Conservation (phyloP, 176 grass and related monocot genomes). For the Eremochloa ophiuroides region DNA sequence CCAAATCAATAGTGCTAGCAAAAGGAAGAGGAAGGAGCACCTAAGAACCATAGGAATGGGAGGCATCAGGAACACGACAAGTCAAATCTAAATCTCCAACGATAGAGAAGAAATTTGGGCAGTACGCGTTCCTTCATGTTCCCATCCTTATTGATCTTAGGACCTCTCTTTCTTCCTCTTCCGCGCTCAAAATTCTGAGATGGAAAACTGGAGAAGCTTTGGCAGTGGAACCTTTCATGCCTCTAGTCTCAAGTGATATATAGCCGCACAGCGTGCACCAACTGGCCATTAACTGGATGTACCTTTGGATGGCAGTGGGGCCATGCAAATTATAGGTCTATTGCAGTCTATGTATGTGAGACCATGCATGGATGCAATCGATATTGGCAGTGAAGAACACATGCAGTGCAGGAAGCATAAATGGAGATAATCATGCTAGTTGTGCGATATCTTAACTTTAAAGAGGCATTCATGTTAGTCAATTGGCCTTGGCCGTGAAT, state of each 20-base stretch:
- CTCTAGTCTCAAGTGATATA: background rate
- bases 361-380: background rate
- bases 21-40: slow-evolving; percentile 6
- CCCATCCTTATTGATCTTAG: background rate
- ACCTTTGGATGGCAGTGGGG: background rate
- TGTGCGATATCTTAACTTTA: background rate
- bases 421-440: background rate
- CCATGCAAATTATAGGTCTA: background rate
- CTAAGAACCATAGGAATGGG: slow-evolving; percentile 11
- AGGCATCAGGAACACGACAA: background rate
- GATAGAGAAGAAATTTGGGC: background rate
- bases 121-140: background rate
- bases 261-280: background rate
- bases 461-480: background rate
- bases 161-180: slow-evolving; percentile 23
- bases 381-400: background rate
- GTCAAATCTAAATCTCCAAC: background rate
- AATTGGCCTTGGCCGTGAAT: background rate
- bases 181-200: background rate
- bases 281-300: background rate
- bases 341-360: background rate
- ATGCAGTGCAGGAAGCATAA: background rate
- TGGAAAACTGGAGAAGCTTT: background rate
- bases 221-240: background rate
- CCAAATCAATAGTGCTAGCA: background rate